These are phyloP conservation scores for Hippophae rhamnoides DNA, from an alignment of 306 rosid genomes.

Conservation along the genomic window DNA sequence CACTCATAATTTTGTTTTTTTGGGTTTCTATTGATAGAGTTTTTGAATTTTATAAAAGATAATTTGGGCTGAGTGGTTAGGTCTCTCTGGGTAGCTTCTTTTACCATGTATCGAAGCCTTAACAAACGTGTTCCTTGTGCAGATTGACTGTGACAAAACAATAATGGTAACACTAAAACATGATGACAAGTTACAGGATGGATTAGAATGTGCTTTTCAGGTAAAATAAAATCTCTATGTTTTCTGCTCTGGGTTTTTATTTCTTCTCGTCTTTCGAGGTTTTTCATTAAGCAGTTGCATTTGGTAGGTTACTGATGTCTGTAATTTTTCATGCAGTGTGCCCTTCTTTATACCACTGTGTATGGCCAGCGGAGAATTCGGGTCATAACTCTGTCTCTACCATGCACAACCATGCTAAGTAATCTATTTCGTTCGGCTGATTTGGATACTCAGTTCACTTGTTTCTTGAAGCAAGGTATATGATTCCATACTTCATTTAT, in stretches of 20 bases:
- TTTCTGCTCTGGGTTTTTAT: conserved; percentile 8
- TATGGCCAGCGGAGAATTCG: conserved; percentile 94
- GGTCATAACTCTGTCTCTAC: conserved; percentile 74
- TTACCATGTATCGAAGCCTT: not conserved
- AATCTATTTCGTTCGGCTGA: conserved; percentile 93
- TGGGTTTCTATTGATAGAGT: no score
- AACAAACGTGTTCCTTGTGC: conserved; percentile 11
- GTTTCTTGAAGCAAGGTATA: conserved; percentile 95
- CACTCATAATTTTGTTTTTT: no score
- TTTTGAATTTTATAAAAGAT: no score
- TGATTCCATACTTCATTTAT: not conserved
- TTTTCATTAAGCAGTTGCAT: conserved; percentile 1
- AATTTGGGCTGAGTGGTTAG: no score
- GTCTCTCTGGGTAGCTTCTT: not conserved
- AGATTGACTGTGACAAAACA: conserved; percentile 97
- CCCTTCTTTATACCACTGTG: conserved; percentile 88
- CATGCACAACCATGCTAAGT: conserved; percentile 92
- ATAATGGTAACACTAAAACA: conserved; percentile 85
- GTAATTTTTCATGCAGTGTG: conserved; percentile 45
- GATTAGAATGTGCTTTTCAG: conserved; percentile 96
- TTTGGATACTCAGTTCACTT: conserved; percentile 87
- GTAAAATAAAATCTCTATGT: conserved; percentile 32
- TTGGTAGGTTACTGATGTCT: not conserved
- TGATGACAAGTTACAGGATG: conserved; percentile 95
- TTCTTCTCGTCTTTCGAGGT: conserved; percentile 7